Evolutionary conservation across 441 rosid genomes (phyloP).

Genomic region (Isatis lusitanica): DNA sequence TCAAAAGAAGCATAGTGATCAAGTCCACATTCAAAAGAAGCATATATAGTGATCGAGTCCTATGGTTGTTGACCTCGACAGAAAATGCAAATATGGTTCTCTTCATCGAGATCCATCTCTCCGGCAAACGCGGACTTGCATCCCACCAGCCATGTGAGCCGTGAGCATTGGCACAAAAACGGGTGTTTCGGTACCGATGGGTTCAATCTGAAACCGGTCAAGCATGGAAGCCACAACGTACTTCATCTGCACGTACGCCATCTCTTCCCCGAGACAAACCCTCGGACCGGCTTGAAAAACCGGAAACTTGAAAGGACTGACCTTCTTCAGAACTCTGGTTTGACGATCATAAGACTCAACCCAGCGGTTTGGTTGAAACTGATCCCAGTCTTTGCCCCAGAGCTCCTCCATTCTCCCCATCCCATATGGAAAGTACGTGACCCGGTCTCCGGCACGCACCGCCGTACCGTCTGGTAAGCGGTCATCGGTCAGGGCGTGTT

Average conservation of each 20-base stretch:
- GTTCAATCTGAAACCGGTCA: slow-evolving; percentile 48
- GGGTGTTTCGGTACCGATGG: slow-evolving; percentile 40
- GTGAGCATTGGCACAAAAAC: slow-evolving; percentile 73
- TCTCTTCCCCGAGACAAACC: slow-evolving; percentile 61
- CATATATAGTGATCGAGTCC: background rate
- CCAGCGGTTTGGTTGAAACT: slow-evolving; percentile 63
- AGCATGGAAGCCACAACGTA: slow-evolving; percentile 60
- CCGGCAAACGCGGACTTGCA: slow-evolving; percentile 53
- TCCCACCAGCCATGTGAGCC: slow-evolving; percentile 88
- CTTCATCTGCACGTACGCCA: slow-evolving; percentile 64
- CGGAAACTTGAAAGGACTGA: slow-evolving; percentile 51
- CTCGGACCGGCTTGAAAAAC: slow-evolving; percentile 72
- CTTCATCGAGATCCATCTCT: slow-evolving; percentile 34
- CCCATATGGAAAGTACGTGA: slow-evolving; percentile 64
- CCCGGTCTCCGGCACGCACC: slow-evolving; percentile 57
- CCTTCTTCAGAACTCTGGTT: slow-evolving; percentile 37
- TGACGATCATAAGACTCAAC: slow-evolving; percentile 4
- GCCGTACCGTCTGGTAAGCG: slow-evolving; percentile 53
- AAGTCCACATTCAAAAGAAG: background rate
- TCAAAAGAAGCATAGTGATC: background rate
- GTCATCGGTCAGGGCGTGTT: slow-evolving; percentile 51
- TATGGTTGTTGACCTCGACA: background rate
- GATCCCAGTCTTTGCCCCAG: slow-evolving; percentile 55
- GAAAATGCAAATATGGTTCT: background rate
- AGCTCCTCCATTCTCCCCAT: slow-evolving; percentile 66